A percentile compares a stretch with the other conserved stretches of the same genome.
phyloP scores from a whole-genome alignment of 305 asterid species.

The Stenogyne calaminthoides region DNA sequence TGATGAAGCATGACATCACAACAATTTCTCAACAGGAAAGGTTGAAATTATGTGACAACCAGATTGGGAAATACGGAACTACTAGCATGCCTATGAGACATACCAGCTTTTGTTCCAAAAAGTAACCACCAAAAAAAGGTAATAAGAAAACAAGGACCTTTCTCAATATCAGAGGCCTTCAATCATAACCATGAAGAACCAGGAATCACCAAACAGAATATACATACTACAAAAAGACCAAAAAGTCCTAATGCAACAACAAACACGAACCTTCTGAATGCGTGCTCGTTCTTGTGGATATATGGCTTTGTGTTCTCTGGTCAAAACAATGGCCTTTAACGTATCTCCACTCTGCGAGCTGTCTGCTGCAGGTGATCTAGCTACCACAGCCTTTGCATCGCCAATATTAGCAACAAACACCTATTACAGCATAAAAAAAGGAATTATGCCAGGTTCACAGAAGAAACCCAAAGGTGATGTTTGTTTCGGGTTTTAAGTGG shows the following conservation, averaged over 20 bases:
- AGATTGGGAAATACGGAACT: background rate
- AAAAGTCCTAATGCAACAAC: conserved; percentile 7
- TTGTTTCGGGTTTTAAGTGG: too few species aligned
- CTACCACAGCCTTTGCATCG: conserved; percentile 91
- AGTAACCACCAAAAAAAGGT: background rate
- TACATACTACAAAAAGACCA: background rate
- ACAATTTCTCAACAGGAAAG: background rate
- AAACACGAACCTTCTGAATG: conserved; percentile 63
- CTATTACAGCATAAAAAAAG: conserved; percentile 37
- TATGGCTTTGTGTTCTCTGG: conserved; percentile 89
- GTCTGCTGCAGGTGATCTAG: conserved; percentile 62
- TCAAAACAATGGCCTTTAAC: conserved; percentile 75
- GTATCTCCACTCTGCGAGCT: conserved; percentile 40
- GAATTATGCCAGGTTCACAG: conserved; percentile 14
- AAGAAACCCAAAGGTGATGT: background rate
- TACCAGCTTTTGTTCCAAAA: conserved; percentile 11
- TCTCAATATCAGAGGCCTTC: background rate
- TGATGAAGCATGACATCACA: conserved; percentile 2
- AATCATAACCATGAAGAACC: conserved; percentile 8
- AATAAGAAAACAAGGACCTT: background rate
- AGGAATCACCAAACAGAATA: conserved; percentile 7
- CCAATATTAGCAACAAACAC: conserved; percentile 93
- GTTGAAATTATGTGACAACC: background rate
- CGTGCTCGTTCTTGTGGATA: conserved; percentile 89
- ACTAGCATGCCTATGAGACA: background rate